A percentile compares a stretch with the other conserved stretches of the same genome.
Evolutionary conservation across 192 early-diverging fungal genomes (phyloP).

Genomic region (Coemansia sp.): DNA sequence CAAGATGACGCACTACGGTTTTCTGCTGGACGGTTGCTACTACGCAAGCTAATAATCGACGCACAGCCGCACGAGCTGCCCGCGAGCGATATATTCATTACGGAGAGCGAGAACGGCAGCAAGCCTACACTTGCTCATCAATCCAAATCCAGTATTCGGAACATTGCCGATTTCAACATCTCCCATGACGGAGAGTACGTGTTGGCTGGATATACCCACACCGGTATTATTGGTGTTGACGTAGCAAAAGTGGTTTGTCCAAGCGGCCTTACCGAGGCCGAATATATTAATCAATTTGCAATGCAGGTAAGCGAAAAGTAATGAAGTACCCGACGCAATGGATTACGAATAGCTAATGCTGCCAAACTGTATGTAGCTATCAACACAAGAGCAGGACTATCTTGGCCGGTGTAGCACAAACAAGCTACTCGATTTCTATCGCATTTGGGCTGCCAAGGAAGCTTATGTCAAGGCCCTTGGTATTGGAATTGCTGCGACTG

Average conservation of each 20-base stretch:
- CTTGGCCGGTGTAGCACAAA: neutral
- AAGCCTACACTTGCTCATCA: slow-evolving; percentile 18
- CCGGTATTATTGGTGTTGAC: slow-evolving; percentile 30
- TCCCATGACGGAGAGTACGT: slow-evolving; percentile 46
- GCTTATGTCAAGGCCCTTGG: slow-evolving; percentile 45
- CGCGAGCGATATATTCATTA: slow-evolving; percentile 4
- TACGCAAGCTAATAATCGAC: slow-evolving; percentile 8
- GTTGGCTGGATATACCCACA: slow-evolving; percentile 11
- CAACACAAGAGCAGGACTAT: slow-evolving; percentile 12
- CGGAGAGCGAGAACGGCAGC: slow-evolving; percentile 6
- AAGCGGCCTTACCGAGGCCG: neutral
- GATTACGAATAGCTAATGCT: too few relatives aligned
- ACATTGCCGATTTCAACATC: slow-evolving; percentile 38
- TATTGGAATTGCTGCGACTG: slow-evolving; percentile 15
- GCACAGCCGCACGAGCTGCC: neutral
- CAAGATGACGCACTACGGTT: slow-evolving; percentile 31
- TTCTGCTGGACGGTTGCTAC: slow-evolving; percentile 13
- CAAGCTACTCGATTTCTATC: slow-evolving; percentile 27
- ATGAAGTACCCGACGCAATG: too few relatives aligned
- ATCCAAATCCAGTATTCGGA: neutral
- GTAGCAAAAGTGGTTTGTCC: slow-evolving; percentile 25
- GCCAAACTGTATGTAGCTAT: slow-evolving; percentile 31
- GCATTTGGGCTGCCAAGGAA: slow-evolving; percentile 45
- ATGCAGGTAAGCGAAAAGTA: slow-evolving; percentile 11
- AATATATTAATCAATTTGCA: slow-evolving; percentile 31